Conservation (phyloP, 164 flowering plant species). For the Vitis labrusca region DNA sequence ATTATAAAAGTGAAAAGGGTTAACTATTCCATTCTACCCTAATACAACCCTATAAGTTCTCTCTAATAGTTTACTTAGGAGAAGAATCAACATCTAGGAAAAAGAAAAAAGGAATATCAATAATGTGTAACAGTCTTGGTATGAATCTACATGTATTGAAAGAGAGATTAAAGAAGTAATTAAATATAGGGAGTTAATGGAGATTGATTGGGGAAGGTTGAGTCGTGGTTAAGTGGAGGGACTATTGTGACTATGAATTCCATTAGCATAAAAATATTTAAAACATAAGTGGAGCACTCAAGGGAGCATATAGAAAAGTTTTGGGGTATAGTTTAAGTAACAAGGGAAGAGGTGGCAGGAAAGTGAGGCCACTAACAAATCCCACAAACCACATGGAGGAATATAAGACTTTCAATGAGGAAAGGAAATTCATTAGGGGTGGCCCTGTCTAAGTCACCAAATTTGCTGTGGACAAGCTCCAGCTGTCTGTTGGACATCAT, state of each 20-base stretch:
- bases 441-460: background rate
- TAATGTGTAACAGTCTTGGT: too few relatives aligned
- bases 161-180: too few relatives aligned
- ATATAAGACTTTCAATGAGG: background rate
- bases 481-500: constrained; percentile 2
- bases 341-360: constrained; percentile 19
- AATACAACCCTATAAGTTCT: too few relatives aligned
- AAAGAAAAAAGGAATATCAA: too few relatives aligned
- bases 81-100: too few relatives aligned
- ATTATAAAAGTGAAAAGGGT: too few relatives aligned
- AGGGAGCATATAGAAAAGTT: constrained; percentile 17
- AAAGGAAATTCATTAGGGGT: background rate
- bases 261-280: constrained; percentile 32
- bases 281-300: constrained; percentile 32
- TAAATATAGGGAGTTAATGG: background rate
- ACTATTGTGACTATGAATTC: constrained; percentile 34
- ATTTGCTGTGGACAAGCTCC: constrained; percentile 5
- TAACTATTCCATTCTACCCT: too few relatives aligned
- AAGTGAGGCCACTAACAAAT: constrained; percentile 28
- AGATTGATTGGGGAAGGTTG: background rate
- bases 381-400: constrained; percentile 2
- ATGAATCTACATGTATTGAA: too few relatives aligned
- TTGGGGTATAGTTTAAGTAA: background rate
- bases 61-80: too few relatives aligned
- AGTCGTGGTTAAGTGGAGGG: constrained; percentile 14